Percentiles rank a stretch among this genome's conserved stretches.
phyloP scores from a whole-genome alignment of 352 stramenopile species.

The Globisporangium splendens region DNA sequence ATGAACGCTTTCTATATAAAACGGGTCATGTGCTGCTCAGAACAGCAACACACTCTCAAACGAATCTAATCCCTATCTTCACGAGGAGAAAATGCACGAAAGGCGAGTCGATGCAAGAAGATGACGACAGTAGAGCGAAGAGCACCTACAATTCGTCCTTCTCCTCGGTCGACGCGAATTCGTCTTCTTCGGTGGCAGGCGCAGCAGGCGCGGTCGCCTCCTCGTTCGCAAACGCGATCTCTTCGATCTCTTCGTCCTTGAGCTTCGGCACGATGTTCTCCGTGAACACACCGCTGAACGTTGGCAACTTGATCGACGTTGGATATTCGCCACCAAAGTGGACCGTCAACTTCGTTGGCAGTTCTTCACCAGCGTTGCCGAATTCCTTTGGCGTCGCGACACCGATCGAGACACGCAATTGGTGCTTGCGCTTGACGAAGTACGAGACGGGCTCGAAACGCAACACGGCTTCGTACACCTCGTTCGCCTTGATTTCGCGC shows the following conservation, averaged over 20 bases:
- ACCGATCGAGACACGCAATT: conserved; percentile 70
- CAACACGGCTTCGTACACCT: conserved; percentile 78
- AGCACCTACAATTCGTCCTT: conserved; percentile 55
- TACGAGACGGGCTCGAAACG: conserved; percentile 77
- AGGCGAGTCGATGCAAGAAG: neutral
- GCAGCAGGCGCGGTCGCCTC: conserved; percentile 17
- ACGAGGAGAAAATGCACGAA: too few relatives aligned
- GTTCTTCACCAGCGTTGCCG: conserved; percentile 33
- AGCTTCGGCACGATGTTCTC: conserved; percentile 53
- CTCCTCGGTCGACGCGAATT: conserved; percentile 51
- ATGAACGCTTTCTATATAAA: too few relatives aligned
- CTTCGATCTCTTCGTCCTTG: conserved; percentile 19
- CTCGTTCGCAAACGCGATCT: conserved; percentile 16
- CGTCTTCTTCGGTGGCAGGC: conserved; percentile 29
- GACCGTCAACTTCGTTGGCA: conserved; percentile 65
- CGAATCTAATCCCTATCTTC: too few relatives aligned
- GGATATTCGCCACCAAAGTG: conserved; percentile 69
- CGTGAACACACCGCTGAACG: conserved; percentile 54
- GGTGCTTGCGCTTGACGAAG: conserved; percentile 71
- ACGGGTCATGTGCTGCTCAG: too few relatives aligned
- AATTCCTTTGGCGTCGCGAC: conserved; percentile 57
- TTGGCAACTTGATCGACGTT: conserved; percentile 67
- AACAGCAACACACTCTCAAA: too few relatives aligned
- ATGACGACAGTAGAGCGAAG: neutral
- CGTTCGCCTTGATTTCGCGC: conserved; percentile 51